Evolutionary conservation across 2,329 filamentous ascomycete genomes (phyloP), one percentile per base, ranked within the genome.

Genomic region (Ophiostoma angusticollis): DNA sequence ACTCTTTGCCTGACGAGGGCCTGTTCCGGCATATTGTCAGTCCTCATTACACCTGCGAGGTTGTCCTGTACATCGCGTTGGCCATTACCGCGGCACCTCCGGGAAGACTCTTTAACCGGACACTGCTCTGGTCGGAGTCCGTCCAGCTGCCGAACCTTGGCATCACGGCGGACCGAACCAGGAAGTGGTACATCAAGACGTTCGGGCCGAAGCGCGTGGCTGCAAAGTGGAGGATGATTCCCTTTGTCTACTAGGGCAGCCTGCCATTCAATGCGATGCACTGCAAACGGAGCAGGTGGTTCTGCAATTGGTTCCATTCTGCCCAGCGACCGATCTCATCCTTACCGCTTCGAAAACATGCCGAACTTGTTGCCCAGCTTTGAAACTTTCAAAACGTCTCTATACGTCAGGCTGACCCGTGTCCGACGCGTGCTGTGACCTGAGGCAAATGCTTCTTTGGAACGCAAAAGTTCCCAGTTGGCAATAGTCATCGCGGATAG

Each of bases 1-100:
- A 98, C 59, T 82, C 81, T 9, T 67, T 96, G 18, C 89, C 89
- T 0, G 63, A 70, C 3, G 70, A 80, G 43, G 78, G 79, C 3
- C 61, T 81, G 41, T 98, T 96, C 58, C 65, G 65, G 31, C 65
- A 68, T 41, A 58, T 93, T 17, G 61, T 95, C 28, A 93, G 83
- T 50, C 86, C 91, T 14, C 91, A 98, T 60, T 98, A 96, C 58
- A 82, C 82, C 4, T 84, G 80, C 52, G 91, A 96, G 61, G 87
- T 84, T 54, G 55, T 81, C 29, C 74, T 95, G 42, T 96, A 98
- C 56, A 54, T 86, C 16, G 71, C 80, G n/a, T 61, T 98, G 47
- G 72, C 84, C 3, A 60, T 91, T 32, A 57, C 81, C 28, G 77
- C 79, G 22, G 85, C 87, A 1, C 86, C 87, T 0, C 51, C 61